phyloP scores from a whole-genome alignment of 2,329 filamentous ascomycete genomes.

The Cladosporium oxysporum region DNA sequence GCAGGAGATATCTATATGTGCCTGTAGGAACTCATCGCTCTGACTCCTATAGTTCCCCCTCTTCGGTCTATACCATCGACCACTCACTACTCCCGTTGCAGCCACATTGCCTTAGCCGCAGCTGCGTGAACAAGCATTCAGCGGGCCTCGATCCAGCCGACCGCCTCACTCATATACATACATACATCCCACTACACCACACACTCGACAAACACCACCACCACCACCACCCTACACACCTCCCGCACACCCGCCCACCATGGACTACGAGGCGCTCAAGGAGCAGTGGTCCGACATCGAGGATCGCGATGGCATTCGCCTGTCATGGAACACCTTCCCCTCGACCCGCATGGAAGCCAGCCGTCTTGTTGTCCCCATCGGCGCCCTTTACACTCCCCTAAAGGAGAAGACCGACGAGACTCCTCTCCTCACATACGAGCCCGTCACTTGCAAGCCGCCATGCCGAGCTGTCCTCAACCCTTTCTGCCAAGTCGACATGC shows the following conservation, averaged over 20 bases:
- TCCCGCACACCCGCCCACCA: conserved; percentile 44
- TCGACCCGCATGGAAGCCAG: conserved; percentile 82
- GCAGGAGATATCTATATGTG: conserved; percentile 7
- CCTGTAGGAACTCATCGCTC: background rate
- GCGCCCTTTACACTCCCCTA: conserved; percentile 89
- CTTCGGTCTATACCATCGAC: background rate
- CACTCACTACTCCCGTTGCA: background rate
- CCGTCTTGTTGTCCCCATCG: conserved; percentile 72
- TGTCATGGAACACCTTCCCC: conserved; percentile 99
- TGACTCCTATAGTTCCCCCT: background rate
- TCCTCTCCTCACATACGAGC: conserved; percentile 90
- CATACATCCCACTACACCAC: conserved; percentile 12
- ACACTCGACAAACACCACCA: conserved; percentile 10
- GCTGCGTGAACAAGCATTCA: conserved; percentile 24
- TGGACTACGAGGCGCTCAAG: conserved; percentile 93
- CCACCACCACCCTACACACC: conserved; percentile 16
- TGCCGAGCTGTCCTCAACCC: conserved; percentile 96
- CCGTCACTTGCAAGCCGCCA: conserved; percentile 92
- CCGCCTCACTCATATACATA: conserved; percentile 18
- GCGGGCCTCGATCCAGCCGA: conserved; percentile 19
- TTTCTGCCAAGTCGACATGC: conserved; percentile 87
- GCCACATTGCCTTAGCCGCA: conserved; percentile 13
- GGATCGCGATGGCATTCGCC: conserved; percentile 89
- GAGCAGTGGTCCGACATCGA: conserved; percentile 97
- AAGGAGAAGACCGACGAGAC: conserved; percentile 87